Evolutionary conservation across 495 filamentous ascomycete genomes (phyloP).

Genomic region (Podospora anserina): DNA sequence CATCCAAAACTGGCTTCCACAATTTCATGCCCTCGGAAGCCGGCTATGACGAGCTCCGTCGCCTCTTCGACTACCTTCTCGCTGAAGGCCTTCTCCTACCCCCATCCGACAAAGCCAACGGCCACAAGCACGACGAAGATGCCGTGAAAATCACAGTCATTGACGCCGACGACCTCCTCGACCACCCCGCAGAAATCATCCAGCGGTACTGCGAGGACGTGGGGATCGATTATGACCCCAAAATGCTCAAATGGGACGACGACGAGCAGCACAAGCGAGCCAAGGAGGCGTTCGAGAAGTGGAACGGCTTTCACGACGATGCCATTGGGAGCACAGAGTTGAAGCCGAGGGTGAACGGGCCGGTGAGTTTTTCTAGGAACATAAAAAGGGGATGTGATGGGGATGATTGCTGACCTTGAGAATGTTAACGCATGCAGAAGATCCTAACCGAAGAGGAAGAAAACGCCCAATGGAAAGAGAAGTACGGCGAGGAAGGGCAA

Average conservation of each 20-base stretch:
- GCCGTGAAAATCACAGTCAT: constrained; percentile 69
- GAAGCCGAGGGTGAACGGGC: constrained; percentile 55
- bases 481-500: constrained; percentile 74
- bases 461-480: constrained; percentile 74
- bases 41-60: constrained; percentile 82
- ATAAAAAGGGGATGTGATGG: background rate
- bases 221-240: constrained; percentile 63
- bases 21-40: constrained; percentile 82
- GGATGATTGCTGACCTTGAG: background rate
- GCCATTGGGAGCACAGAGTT: constrained; percentile 75
- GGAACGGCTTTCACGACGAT: constrained; percentile 95
- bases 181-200: constrained; percentile 70
- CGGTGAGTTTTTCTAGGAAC: constrained; percentile 56
- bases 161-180: constrained; percentile 91
- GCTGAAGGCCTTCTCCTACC: constrained; percentile 43
- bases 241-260: constrained; percentile 81
- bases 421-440: constrained; percentile 31
- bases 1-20: constrained; percentile 76
- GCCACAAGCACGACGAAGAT: constrained; percentile 5
- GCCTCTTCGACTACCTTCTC: constrained; percentile 77
- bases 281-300: constrained; percentile 79
- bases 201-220: constrained; percentile 74
- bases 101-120: constrained; percentile 16
- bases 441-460: constrained; percentile 55
- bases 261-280: constrained; percentile 64